Base-by-base conservation (phyloP, 331 rosid genomes). In the Rhamnella rubrinervis region DNA sequence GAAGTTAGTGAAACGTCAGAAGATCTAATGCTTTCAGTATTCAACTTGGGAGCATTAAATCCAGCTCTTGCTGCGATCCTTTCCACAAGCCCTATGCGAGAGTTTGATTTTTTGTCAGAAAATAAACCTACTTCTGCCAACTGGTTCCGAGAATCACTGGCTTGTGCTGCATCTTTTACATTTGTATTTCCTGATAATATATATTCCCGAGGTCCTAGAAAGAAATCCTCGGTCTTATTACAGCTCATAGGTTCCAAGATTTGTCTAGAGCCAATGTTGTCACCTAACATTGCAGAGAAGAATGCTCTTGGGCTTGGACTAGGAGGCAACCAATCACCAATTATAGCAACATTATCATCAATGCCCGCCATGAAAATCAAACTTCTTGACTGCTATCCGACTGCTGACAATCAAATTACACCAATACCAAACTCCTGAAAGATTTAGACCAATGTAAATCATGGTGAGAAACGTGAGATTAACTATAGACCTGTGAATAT, bases 1-100 rank as follows among this genome's bases (percentile, higher is more conserved):
- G 96, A 68, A 79, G 81, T 74, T 14, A 80, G 76, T 5, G 93
- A 77, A 63, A 78, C 85, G 57, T 90, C 96, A 39, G 92, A 70
- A n/a, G 95, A 84, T 88, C 92, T 87, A 78, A 93, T 88, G 84
- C 88, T 66, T 65, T 93, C 87, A 3, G 98, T 93, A 63, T 85
- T 93, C 86, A 93, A 79, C 84, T 91, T 86, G 1, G 98, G 98
- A 66, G 98, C 98, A 81, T 93, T 91, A 73, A 93, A 93, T 51
- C 98, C 98, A 59, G 97, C 89, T 75, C 98, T 80, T 51, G 96
- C 97, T 56, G 98, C 98, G 38, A 90, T 86, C 76, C 98, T 85
- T 68, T 90, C 98, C 61, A 81, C 86, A 51, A 90, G 97, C 40
- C 97, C 93, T 19, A 86, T 88, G 1, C 92, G 85, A 1, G 85